Evolutionary conservation across 495 filamentous ascomycete species (phyloP).

Genomic region (Penicillium angulare): DNA sequence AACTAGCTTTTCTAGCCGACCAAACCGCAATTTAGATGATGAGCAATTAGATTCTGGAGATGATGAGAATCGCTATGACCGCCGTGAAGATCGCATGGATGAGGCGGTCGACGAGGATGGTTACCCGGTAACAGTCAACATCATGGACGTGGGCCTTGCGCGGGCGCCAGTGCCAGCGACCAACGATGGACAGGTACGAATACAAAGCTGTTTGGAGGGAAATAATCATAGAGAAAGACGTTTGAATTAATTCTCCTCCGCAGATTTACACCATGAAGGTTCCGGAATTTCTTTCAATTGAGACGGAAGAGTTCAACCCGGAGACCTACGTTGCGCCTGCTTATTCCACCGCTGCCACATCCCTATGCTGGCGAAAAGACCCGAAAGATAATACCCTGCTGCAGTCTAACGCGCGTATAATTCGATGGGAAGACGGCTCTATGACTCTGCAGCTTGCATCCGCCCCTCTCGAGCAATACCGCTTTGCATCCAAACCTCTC

Average conservation of each 20-base stretch:
- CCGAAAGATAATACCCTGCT: conserved; percentile 58
- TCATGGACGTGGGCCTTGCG: conserved; percentile 59
- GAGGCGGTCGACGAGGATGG: conserved; percentile 43
- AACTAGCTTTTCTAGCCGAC: conserved; percentile 37
- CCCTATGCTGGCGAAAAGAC: conserved; percentile 68
- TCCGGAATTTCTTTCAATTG: conserved; percentile 74
- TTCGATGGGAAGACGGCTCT: conserved; percentile 83
- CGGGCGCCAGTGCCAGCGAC: conserved; percentile 69
- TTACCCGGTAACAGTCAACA: conserved; percentile 51
- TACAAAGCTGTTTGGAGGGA: no score
- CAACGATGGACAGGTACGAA: conserved; percentile 60
- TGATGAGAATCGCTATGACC: conserved; percentile 59
- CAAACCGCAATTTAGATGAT: conserved; percentile 62
- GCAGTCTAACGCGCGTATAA: conserved; percentile 73
- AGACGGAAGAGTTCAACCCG: conserved; percentile 69
- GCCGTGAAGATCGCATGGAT: conserved; percentile 45
- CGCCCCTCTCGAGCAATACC: conserved; percentile 73
- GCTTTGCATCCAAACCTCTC: conserved; percentile 71
- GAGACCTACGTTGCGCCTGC: conserved; percentile 69
- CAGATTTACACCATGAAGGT: conserved; percentile 78
- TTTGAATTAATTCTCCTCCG: neutral
- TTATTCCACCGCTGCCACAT: conserved; percentile 64
- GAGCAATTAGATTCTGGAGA: conserved; percentile 80
- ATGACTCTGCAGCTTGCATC: conserved; percentile 74
- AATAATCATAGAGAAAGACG: no score